These are phyloP conservation scores for Suillus clintonianus DNA, from an alignment of 768 basidiomycete species.

Conservation along the genomic window DNA sequence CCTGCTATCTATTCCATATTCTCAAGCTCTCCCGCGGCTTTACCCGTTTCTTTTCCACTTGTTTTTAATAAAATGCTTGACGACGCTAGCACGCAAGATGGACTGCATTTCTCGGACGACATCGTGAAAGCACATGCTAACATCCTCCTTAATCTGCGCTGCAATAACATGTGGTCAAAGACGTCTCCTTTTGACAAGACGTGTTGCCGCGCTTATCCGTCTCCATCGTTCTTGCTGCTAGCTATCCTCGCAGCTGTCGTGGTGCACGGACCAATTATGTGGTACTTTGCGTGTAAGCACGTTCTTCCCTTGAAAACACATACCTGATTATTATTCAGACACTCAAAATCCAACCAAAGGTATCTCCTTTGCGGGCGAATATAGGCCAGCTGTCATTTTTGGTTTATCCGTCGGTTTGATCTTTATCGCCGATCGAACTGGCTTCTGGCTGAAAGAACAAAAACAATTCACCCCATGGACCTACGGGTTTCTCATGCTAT, in stretches of 20 bases:
- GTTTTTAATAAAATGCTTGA: conserved; percentile 84
- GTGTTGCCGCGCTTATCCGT: conserved; percentile 79
- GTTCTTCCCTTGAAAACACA: conserved; percentile 11
- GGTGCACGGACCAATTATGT: conserved; percentile 51
- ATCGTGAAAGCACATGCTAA: conserved; percentile 71
- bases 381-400: conserved; percentile 55
- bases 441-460: conserved; percentile 86
- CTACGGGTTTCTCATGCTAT: conserved; percentile 62
- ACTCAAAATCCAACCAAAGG: conserved; percentile 10
- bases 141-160: conserved; percentile 76
- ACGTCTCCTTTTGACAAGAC: conserved; percentile 70
- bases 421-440: conserved; percentile 82
- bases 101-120: conserved; percentile 73
- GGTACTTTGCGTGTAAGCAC: conserved; percentile 38
- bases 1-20: conserved; percentile 32
- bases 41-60: conserved; percentile 61
- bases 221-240: conserved; percentile 57
- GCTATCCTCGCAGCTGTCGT: conserved; percentile 50
- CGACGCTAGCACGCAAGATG: conserved; percentile 76
- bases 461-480: conserved; percentile 76
- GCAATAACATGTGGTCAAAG: conserved; percentile 71
- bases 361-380: conserved; percentile 16
- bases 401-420: conserved; percentile 68
- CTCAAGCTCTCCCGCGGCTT: conserved; percentile 16
- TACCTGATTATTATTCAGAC: conserved; percentile 17